Base-by-base conservation (phyloP, 352 stramenopile genomes). In the Pythium rhizo-oryzae region DNA sequence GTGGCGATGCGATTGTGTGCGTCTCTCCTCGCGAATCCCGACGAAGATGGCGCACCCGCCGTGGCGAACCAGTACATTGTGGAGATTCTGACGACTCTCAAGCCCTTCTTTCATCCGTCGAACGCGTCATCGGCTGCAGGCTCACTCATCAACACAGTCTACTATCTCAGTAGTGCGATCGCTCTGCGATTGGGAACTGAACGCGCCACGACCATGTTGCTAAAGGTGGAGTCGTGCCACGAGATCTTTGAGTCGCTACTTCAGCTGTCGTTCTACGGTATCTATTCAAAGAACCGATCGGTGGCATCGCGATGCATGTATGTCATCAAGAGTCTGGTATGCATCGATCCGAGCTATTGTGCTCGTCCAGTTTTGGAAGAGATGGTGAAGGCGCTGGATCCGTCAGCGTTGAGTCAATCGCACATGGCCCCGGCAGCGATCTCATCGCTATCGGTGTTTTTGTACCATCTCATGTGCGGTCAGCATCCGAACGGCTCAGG, bases 341-440 rank as follows among this genome's bases (percentile, higher is more conserved):
- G 74, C 52, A 74, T 93, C 15, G 77, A 88, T 59, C 77, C 77
- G 4, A 56, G 52, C 3, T 71, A 79, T 28, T 89, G 74, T 54
- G 67, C 77, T 0, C 56, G 59, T 0, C 74, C 77, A 0, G 78
- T 93, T 39, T 72, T 93, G 33, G 69, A 89, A n/a, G 81, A 91
- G 47, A 89, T 93, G 75, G 65, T 91, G 8, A 87, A 85, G 62
- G 83, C 77, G 4, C 65, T 93, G 24, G 83, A 93, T 25, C 85
- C 85, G 8, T 75, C 74, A 60, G 85, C 85, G 6, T 76, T 91
- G 65, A 93, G 81, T 52, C 85, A 93, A 50, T 82, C 85, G 9
- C 85, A 93, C 64, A 70, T 90, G 71, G 85, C 85, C 33, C 81
- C 76, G 8, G 89, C 82, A 50, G 85, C 83, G 24, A 93, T 93